phyloP scores from a whole-genome alignment of 139 green algal genomes.

The Chlamydomonas urium region DNA sequence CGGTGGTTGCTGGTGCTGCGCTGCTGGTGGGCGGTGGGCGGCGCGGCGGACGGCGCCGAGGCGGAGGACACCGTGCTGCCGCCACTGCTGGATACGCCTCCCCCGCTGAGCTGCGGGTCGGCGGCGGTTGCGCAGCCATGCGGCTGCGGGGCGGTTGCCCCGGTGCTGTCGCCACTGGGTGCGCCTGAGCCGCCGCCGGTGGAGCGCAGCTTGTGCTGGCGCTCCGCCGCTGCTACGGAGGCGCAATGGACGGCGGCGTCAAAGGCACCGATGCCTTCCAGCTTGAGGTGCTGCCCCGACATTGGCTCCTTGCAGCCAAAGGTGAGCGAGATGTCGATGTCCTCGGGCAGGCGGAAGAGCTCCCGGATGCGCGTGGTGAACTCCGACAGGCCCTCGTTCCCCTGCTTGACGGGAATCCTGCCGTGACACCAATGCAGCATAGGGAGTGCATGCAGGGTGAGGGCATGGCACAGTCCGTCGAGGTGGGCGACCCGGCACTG shows the following conservation, averaged over 20 bases:
- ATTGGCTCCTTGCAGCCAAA: constrained; percentile 69
- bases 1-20: neutral
- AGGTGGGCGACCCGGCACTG: too few relatives aligned
- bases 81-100: neutral
- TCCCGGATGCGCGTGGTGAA: constrained; percentile 52
- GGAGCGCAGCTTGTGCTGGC: constrained; percentile 40
- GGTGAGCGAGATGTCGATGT: constrained; percentile 60
- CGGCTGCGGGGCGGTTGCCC: neutral
- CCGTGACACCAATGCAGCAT: neutral
- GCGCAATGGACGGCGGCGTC: constrained; percentile 64
- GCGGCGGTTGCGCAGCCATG: neutral
- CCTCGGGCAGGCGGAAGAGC: constrained; percentile 50
- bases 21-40: neutral
- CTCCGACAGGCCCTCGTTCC: constrained; percentile 48
- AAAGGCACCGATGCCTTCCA: constrained; percentile 63
- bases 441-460: too few relatives aligned
- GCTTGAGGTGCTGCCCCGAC: constrained; percentile 55
- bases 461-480: too few relatives aligned
- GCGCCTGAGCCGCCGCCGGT: neutral
- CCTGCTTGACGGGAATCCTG: constrained; percentile 57
- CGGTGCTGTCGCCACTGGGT: neutral
- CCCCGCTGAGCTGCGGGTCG: neutral
- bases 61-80: neutral
- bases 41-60: neutral
- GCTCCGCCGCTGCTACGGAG: constrained; percentile 52